These are phyloP conservation scores for Aspergillus incahuasiensis DNA, from an alignment of 495 filamentous ascomycete species.

Conservation along the genomic window DNA sequence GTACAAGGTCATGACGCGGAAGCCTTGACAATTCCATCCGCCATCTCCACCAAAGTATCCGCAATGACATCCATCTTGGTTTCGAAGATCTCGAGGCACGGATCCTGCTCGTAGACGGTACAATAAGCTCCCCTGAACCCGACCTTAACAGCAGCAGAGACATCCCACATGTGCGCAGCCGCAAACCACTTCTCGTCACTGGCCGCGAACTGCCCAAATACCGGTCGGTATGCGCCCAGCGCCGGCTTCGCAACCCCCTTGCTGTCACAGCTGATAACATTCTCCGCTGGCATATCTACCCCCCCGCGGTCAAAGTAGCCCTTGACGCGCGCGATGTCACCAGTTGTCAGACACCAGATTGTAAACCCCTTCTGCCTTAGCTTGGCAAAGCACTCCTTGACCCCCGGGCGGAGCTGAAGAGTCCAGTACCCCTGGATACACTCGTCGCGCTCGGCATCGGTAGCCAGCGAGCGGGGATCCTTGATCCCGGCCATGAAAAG, in stretches of 20 bases:
- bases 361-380: conserved; percentile 33
- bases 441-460: conserved; percentile 29
- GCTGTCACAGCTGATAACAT: conserved; percentile 36
- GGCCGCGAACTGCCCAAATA: conserved; percentile 15
- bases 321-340: conserved; percentile 30
- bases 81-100: conserved; percentile 26
- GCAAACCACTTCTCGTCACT: conserved; percentile 28
- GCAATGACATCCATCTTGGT: conserved; percentile 27
- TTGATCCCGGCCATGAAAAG: conserved; percentile 34
- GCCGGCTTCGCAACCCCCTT: conserved; percentile 31
- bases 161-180: conserved; percentile 42
- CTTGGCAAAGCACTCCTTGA: conserved; percentile 27
- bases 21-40: conserved; percentile 19
- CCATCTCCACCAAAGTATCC: conserved; percentile 25
- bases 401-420: conserved; percentile 27
- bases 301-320: conserved; percentile 35
- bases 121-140: conserved; percentile 33
- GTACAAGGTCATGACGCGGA: not conserved
- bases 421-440: conserved; percentile 28
- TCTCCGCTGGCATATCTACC: conserved; percentile 36
- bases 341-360: conserved; percentile 41
- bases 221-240: conserved; percentile 26
- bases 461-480: conserved; percentile 31
- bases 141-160: conserved; percentile 25
- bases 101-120: conserved; percentile 27